phyloP scores from a whole-genome alignment of 2,329 filamentous ascomycete species.

The Microsporum canis region DNA sequence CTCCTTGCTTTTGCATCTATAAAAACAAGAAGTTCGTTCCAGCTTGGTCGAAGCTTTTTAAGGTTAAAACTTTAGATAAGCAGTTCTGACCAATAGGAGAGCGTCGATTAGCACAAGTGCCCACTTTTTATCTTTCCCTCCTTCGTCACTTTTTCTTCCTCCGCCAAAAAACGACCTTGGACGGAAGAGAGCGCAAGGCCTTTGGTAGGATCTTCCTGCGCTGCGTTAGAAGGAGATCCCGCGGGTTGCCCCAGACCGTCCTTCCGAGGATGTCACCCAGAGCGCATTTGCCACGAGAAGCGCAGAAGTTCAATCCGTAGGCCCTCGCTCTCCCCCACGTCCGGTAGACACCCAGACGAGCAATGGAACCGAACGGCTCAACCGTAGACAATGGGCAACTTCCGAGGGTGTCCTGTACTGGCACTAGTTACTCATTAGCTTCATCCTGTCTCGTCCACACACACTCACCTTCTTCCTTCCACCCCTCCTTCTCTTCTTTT shows the following conservation, averaged over 20 bases:
- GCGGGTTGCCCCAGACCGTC: neutral
- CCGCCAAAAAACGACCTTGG: neutral
- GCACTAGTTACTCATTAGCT: neutral
- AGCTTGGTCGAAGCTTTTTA: conserved; percentile 5
- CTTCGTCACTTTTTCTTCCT: neutral
- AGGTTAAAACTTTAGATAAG: conserved; percentile 4
- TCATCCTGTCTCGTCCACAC: neutral
- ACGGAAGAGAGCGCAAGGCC: neutral
- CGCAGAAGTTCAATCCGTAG: neutral
- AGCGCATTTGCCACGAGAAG: neutral
- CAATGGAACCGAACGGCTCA: neutral
- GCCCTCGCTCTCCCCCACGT: neutral
- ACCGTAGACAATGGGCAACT: neutral
- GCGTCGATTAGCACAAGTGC: neutral
- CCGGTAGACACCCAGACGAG: neutral
- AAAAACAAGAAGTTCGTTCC: neutral
- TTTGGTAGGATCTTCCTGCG: too few relatives aligned
- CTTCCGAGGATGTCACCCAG: neutral
- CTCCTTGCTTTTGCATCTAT: neutral
- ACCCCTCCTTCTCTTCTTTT: neutral
- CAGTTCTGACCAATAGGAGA: neutral
- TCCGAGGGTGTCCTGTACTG: neutral
- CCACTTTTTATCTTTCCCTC: neutral
- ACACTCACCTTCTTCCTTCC: neutral
- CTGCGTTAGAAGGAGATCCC: neutral